phyloP scores from a whole-genome alignment of 768 basidiomycete genomes.

The Strobilomyces echinocephalus region DNA sequence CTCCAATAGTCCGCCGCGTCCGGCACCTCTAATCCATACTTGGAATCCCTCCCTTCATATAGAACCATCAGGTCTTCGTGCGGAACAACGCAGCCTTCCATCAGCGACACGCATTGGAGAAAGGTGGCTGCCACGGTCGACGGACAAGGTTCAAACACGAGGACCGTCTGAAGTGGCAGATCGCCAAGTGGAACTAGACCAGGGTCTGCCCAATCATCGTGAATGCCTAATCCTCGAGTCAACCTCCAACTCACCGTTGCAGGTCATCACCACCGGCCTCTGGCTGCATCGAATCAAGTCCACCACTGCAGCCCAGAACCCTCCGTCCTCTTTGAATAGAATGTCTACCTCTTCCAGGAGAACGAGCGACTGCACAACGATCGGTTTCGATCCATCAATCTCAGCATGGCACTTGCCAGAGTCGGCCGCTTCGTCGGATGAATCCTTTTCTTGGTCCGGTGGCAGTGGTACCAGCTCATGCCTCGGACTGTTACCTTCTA shows the following conservation, averaged over 20 bases:
- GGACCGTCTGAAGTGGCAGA: conserved; percentile 71
- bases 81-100: conserved; percentile 48
- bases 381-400: conserved; percentile 17
- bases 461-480: not conserved
- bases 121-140: conserved; percentile 56
- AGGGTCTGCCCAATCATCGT: conserved; percentile 46
- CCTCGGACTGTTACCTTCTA: conserved; percentile 12
- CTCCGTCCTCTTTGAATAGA: conserved; percentile 78
- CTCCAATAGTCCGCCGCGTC: conserved; percentile 34
- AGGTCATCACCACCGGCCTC: conserved; percentile 90
- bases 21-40: conserved; percentile 25
- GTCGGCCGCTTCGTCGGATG: conserved; percentile 1
- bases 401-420: not conserved
- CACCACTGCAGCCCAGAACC: conserved; percentile 82
- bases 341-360: conserved; percentile 95
- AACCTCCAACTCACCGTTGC: conserved; percentile 63
- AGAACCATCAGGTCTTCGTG: conserved; percentile 40
- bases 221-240: conserved; percentile 8
- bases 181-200: conserved; percentile 65
- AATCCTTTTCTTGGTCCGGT: conserved; percentile 2
- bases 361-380: conserved; percentile 77
- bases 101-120: conserved; percentile 57
- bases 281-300: conserved; percentile 78
- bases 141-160: conserved; percentile 61
- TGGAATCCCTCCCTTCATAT: conserved; percentile 36